phyloP scores from a whole-genome alignment of 495 filamentous ascomycete genomes.

The Lasiosphaeria ovina region DNA sequence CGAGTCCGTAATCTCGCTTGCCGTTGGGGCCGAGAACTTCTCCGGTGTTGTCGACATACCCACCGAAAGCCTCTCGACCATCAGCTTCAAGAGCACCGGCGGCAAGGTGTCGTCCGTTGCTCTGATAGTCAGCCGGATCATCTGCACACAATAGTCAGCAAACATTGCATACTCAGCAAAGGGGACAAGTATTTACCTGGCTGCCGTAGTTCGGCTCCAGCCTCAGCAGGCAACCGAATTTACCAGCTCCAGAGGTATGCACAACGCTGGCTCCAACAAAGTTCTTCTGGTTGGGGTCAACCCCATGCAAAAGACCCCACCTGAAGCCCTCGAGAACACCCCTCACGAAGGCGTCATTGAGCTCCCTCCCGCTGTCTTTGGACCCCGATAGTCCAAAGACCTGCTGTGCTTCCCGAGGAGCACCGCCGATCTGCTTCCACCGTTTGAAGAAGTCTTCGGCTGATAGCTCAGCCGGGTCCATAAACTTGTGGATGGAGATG shows the following conservation, averaged over 20 bases:
- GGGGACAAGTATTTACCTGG: conserved; percentile 55
- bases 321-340: conserved; percentile 73
- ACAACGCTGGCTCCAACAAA: conserved; percentile 90
- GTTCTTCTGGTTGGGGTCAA: conserved; percentile 89
- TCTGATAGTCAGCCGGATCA: conserved; percentile 90
- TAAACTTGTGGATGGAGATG: conserved; percentile 87
- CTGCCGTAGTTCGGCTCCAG: conserved; percentile 92
- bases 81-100: conserved; percentile 72
- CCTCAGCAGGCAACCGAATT: conserved; percentile 89
- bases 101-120: conserved; percentile 91
- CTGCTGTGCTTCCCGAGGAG: conserved; percentile 78
- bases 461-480: conserved; percentile 80
- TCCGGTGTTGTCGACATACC: conserved; percentile 46
- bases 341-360: conserved; percentile 59
- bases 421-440: conserved; percentile 96
- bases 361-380: conserved; percentile 51
- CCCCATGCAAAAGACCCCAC: conserved; percentile 80
- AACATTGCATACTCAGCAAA: conserved; percentile 2
- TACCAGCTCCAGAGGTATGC: conserved; percentile 79
- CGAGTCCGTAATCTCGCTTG: conserved; percentile 44
- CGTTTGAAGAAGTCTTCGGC: conserved; percentile 97
- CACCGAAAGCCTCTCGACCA: conserved; percentile 72
- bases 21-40: conserved; percentile 32
- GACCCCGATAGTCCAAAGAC: conserved; percentile 65
- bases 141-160: conserved; percentile 50